phyloP scores from a whole-genome alignment of 2,329 filamentous ascomycete genomes.

The Xylariaceae sp. region DNA sequence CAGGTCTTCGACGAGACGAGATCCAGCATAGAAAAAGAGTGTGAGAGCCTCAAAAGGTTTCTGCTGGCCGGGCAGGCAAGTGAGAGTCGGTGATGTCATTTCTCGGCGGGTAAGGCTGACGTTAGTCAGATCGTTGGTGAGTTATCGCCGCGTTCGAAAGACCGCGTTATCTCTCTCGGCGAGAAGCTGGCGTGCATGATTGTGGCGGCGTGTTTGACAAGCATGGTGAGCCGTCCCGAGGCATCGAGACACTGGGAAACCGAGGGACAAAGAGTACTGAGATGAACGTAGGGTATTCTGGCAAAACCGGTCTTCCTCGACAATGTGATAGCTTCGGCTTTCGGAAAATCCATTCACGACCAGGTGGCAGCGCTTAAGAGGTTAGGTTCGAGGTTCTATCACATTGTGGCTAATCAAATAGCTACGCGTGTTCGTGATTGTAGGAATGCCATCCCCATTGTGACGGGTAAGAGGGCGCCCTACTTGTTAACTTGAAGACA shows the following conservation, averaged over 20 bases:
- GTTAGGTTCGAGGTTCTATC: conserved; percentile 33
- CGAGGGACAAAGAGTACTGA: conserved; percentile 4
- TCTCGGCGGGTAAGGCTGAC: conserved; percentile 10
- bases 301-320: conserved; percentile 33
- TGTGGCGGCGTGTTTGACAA: conserved; percentile 35
- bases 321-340: conserved; percentile 32
- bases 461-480: conserved; percentile 27
- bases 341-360: conserved; percentile 30
- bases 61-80: conserved; percentile 54
- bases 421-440: conserved; percentile 29
- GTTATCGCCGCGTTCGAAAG: conserved; percentile 53
- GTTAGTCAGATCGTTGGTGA: conserved; percentile 46
- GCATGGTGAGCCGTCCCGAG: conserved; percentile 28
- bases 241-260: not conserved
- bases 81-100: not conserved
- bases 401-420: conserved; percentile 32
- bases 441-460: conserved; percentile 30
- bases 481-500: not conserved
- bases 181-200: conserved; percentile 38
- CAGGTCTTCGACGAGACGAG: conserved; percentile 45
- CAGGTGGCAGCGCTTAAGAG: conserved; percentile 30
- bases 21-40: conserved; percentile 50
- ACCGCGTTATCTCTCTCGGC: conserved; percentile 51
- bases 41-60: conserved; percentile 50
- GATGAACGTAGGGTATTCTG: conserved; percentile 24